Evolutionary conservation across 345 rosid species (phyloP).

Genomic region (Salix exigua): DNA sequence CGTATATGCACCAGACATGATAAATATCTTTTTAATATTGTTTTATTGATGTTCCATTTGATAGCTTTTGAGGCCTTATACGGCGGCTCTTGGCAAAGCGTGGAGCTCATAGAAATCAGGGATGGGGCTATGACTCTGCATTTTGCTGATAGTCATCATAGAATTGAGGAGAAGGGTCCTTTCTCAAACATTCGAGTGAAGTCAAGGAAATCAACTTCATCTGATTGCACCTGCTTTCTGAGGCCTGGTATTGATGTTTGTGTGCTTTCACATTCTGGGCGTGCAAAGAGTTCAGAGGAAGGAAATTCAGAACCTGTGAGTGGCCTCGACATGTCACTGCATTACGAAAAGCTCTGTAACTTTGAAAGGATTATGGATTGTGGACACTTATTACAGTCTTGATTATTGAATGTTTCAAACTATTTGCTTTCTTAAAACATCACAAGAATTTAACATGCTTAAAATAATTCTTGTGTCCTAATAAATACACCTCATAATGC

Average conservation of each 20-base stretch:
- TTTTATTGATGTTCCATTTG: background rate
- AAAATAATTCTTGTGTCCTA: background rate
- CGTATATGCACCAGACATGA: background rate
- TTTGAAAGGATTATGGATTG: background rate
- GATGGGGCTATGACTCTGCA: constrained; percentile 46
- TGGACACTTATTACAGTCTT: background rate
- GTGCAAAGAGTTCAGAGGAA: constrained; percentile 23
- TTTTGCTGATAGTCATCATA: constrained; percentile 31
- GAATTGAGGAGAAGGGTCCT: constrained; percentile 39
- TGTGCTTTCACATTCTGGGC: constrained; percentile 35
- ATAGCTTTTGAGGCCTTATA: constrained; percentile 76
- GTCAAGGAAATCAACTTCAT: constrained; percentile 56
- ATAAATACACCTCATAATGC: background rate
- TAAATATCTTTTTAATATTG: background rate
- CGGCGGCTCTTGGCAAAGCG: constrained; percentile 57
- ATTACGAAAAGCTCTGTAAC: background rate
- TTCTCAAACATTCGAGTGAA: constrained; percentile 55
- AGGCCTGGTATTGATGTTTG: constrained; percentile 81
- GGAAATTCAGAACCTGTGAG: constrained; percentile 42
- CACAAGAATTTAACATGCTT: background rate
- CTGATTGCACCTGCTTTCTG: constrained; percentile 68
- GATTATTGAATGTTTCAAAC: background rate
- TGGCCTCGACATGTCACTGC: background rate
- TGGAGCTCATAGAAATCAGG: constrained; percentile 47
- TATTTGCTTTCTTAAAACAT: background rate